Evolutionary conservation across 1,284 basidiomycete species (phyloP), one percentile per base, ranked within the genome.

Genomic region (Cryptococcus sp.): DNA sequence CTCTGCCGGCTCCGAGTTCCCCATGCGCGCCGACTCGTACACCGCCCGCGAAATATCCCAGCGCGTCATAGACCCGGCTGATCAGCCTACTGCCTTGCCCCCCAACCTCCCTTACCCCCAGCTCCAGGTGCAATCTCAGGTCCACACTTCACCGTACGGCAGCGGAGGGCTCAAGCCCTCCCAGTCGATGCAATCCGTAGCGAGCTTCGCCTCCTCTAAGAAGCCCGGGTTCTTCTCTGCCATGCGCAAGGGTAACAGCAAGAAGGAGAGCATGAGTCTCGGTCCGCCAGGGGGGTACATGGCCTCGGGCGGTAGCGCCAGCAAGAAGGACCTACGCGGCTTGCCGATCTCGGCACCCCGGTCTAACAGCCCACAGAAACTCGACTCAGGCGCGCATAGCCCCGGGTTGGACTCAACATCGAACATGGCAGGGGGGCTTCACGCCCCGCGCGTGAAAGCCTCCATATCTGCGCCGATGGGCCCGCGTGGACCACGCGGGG

Each of bases 31-130:
- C 24, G 74, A 78, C 55, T 66, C 70, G 12, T 75, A 73, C 46
- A 56, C 71, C 2, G 73, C 75, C 5, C 59, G 70, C n/a, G 73
- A 75, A 52, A 75, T 76, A 15, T 68, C 68, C 0, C 62, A 69
- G 16, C 69, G 72, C 7, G 60, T 67, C 2, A 62, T 74, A 13
- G 74, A 76, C 48, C 70, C 72, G 2, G 36, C 55, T 12, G 71
- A 76, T 50, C 70, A 67, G 33, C 71, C 76, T 3, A 67, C 66
- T 2, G 64, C 70, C 0, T 60, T 76, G 21, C 86, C 88, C 1
- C 74, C 84, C 0, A 75, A 78, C 33, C 80, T 94, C 33, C 91
- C 91, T 1, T 94, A 92, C 69, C 86, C 86, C 3, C 81, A 82
- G 23, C 77, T 87, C 18, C 70, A 74, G 57, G 63, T 61, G 11